phyloP scores from a whole-genome alignment of 805 yeast species.

The Candida incommunis region DNA sequence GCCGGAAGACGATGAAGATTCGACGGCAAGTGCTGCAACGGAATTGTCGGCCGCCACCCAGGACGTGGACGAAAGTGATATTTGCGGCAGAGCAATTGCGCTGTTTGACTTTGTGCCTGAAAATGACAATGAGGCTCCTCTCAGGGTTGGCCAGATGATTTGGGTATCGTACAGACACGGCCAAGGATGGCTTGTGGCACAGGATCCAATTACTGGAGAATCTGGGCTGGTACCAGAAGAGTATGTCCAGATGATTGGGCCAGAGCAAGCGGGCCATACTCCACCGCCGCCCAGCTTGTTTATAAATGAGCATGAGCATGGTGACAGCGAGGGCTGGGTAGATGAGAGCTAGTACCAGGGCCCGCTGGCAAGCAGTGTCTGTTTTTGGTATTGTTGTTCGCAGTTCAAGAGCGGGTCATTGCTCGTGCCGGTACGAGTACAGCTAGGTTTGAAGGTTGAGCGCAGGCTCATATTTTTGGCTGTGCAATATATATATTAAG shows the following conservation, averaged over 20 bases:
- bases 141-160: slow-evolving; percentile 68
- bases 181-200: slow-evolving; percentile 96
- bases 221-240: slow-evolving; percentile 94
- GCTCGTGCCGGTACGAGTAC: too few relatives aligned
- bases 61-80: slow-evolving; percentile 26
- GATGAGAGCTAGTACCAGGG: slow-evolving; percentile 18
- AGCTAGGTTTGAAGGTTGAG: too few relatives aligned
- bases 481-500: slow-evolving; percentile 3
- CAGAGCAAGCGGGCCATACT: slow-evolving; percentile 9
- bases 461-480: too few relatives aligned
- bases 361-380: too few relatives aligned
- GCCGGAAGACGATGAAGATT: slow-evolving; percentile 22
- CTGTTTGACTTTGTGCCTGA: slow-evolving; percentile 84
- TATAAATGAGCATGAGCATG: slow-evolving; percentile 8
- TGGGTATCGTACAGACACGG: slow-evolving; percentile 88
- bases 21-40: slow-evolving; percentile 15
- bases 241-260: slow-evolving; percentile 48
- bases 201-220: slow-evolving; percentile 56
- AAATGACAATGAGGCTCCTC: slow-evolving; percentile 77
- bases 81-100: slow-evolving; percentile 64
- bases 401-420: too few relatives aligned
- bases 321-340: slow-evolving; percentile 17
- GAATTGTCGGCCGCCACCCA: slow-evolving; percentile 15
- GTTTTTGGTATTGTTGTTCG: too few relatives aligned
- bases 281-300: not conserved